These are phyloP conservation scores for Xylaria scruposa DNA, from an alignment of 495 filamentous ascomycete species.

Conservation along the genomic window DNA sequence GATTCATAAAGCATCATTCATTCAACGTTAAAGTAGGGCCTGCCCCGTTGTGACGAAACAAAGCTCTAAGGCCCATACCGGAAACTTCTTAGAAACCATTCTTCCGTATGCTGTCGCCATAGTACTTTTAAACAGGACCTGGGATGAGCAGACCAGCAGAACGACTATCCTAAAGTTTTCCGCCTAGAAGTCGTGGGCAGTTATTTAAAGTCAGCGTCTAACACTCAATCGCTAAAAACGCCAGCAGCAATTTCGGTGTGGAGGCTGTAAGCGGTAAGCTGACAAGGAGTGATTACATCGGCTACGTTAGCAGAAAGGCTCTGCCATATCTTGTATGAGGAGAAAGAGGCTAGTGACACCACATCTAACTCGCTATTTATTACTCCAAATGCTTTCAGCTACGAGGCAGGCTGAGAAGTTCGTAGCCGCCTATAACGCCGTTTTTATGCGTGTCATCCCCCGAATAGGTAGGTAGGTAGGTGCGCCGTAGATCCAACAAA, in stretches of 20 bases:
- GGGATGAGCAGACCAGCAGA: background rate
- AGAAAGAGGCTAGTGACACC: background rate
- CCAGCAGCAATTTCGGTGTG: background rate
- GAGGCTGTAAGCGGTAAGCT: background rate
- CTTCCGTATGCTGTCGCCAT: too few relatives aligned
- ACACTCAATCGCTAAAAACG: background rate
- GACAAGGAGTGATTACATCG: background rate
- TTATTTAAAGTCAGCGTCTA: background rate
- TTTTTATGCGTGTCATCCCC: background rate
- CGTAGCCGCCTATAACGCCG: background rate
- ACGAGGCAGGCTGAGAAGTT: background rate
- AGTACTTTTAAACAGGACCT: too few relatives aligned
- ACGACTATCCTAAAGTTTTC: background rate
- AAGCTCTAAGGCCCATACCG: too few relatives aligned
- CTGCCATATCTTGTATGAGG: background rate
- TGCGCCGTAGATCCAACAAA: background rate
- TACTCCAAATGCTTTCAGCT: constrained; percentile 1
- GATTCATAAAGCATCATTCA: background rate
- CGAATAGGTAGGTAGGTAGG: background rate
- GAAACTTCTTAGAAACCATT: too few relatives aligned
- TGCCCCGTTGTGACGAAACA: too few relatives aligned
- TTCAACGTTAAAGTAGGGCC: background rate
- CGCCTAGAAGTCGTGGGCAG: background rate
- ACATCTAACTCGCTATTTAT: background rate
- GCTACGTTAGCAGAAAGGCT: background rate